Percentiles rank a stretch among this genome's conserved stretches.
phyloP scores from a whole-genome alignment of 768 basidiomycete genomes.

The Aureoboletus auriporus region DNA sequence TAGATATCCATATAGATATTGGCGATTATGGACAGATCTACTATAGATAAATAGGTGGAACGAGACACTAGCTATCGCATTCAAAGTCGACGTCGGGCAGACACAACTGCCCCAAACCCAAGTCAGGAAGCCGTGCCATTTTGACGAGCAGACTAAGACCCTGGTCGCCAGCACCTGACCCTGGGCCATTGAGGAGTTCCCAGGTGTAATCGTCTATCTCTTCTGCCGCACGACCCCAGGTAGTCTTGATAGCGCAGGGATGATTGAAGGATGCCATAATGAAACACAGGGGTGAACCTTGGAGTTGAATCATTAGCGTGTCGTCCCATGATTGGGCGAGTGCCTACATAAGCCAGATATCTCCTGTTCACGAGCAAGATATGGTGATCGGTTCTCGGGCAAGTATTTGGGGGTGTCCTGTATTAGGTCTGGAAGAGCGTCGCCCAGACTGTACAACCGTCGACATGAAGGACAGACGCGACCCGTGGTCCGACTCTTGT shows the following conservation, averaged over 20 bases:
- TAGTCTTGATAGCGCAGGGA: constrained; percentile 56
- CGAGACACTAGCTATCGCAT: constrained; percentile 5
- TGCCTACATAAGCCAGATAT: constrained; percentile 74
- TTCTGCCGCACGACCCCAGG: constrained; percentile 66
- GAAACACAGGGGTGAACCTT: constrained; percentile 80
- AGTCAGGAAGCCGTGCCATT: constrained; percentile 72
- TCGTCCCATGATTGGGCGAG: constrained; percentile 4
- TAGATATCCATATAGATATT: constrained; percentile 9
- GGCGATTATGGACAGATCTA: constrained; percentile 18
- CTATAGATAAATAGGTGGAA: constrained; percentile 12
- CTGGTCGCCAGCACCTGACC: constrained; percentile 32
- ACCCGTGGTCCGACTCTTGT: constrained; percentile 67
- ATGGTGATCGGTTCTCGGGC: constrained; percentile 30
- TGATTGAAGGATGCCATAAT: constrained; percentile 65
- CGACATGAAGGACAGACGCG: constrained; percentile 79
- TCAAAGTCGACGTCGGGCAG: constrained; percentile 29
- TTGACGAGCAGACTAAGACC: constrained; percentile 62
- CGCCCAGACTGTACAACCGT: constrained; percentile 67
- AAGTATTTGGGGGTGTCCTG: constrained; percentile 17
- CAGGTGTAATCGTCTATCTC: constrained; percentile 68
- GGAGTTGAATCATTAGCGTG: constrained; percentile 1
- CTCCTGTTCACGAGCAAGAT: constrained; percentile 55
- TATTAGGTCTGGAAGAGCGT: constrained; percentile 50
- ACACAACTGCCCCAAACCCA: constrained; percentile 64
- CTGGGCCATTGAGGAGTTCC: constrained; percentile 49